Evolutionary conservation across 768 basidiomycete genomes (phyloP), one percentile per base, ranked within the genome.

Genomic region (Hericium rajendrae): DNA sequence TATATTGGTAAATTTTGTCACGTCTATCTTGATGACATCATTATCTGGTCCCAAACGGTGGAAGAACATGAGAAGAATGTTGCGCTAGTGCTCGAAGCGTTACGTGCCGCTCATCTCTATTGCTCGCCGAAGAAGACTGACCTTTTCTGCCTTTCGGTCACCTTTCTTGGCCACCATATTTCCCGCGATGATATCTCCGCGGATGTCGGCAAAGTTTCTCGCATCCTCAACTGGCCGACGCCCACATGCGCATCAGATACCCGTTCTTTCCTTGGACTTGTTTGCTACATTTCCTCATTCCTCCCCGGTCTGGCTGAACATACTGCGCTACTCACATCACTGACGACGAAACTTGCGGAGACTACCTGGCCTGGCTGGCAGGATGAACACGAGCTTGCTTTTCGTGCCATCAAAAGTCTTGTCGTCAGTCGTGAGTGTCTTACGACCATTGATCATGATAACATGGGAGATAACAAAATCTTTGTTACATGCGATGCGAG

Each of bases 1-100:
- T 63, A 63, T 10, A 69, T 81, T 24, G 75, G 77, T 0, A 64
- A 65, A 1, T 70, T 77, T 50, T 74, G 75, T 51, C 73, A 78
- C 55, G 69, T 76, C 0, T 78, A 79, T 57, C 63, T 79, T 6
- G 40, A 41, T 11, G 40, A 41, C 18, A 41, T 41, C 18, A 41
- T 41, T 4, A 41, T 41, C 11, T 10, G 32, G 60, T 49, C 48
- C 10, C 13, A 16, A n/a, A 53, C 67, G 0, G 39, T 60, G 3
- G 57, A 59, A 15, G 66, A 63, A 0, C 67, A 68, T 38, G 54
- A 57, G 4, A 26, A 53, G 2, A 51, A 67, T 46, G 57, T 67
- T 18, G 3, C 18, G 4, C 57, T 57, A 12, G 52, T 68, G 9
- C 51, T 68, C n/a, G 4, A 53, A 0, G 59, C 64, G 1, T 57